phyloP scores from a whole-genome alignment of 148 eudicot species.

The Amaranthus palmeri region DNA sequence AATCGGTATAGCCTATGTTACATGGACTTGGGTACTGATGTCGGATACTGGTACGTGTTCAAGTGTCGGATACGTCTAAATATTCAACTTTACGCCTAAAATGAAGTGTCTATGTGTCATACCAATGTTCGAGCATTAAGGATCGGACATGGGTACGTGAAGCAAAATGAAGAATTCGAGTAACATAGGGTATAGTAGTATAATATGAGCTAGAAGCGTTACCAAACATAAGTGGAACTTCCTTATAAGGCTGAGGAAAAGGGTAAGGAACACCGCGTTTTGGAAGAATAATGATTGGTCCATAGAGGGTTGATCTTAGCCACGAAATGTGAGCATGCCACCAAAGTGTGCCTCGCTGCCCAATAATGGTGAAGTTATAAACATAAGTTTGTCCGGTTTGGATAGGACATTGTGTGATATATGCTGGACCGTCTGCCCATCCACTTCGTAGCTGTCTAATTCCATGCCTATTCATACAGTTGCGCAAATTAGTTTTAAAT shows the following conservation, averaged over 20 bases:
- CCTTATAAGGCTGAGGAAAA: slow-evolving; percentile 7
- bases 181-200: too few relatives aligned
- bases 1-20: background rate
- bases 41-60: too few relatives aligned
- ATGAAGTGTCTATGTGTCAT: too few relatives aligned
- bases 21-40: too few relatives aligned
- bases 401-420: background rate
- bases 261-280: slow-evolving; percentile 1
- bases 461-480: slow-evolving; percentile 12
- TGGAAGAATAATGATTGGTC: slow-evolving; percentile 5
- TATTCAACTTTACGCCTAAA: too few relatives aligned
- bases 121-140: too few relatives aligned
- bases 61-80: too few relatives aligned
- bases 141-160: too few relatives aligned
- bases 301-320: slow-evolving; percentile 17
- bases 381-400: slow-evolving; percentile 12
- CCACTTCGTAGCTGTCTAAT: slow-evolving; percentile 10
- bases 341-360: slow-evolving; percentile 15
- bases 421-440: slow-evolving; percentile 20
- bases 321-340: background rate
- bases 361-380: slow-evolving; percentile 9
- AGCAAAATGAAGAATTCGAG: too few relatives aligned
- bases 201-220: background rate
- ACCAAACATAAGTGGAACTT: slow-evolving; percentile 16
- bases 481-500: background rate